Percentiles rank a stretch among this genome's conserved stretches.
Conservation (phyloP, 2,329 filamentous ascomycete genomes). For the Aspergillus neotritici region DNA sequence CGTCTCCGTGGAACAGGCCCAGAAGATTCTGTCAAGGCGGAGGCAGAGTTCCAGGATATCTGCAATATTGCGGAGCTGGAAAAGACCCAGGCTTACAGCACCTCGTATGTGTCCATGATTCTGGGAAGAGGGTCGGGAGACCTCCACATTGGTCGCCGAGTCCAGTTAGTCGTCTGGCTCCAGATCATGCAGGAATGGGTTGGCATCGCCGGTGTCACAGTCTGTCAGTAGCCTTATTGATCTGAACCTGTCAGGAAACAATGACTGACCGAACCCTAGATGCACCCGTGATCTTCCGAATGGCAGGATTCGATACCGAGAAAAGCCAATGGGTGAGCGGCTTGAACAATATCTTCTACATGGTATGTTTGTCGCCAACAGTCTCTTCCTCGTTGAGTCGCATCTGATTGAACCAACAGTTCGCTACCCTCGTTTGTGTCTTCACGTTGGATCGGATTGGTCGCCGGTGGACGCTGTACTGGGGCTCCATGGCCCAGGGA, state of each 20-base stretch:
- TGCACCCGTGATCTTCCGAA: conserved; percentile 50
- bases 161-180: conserved; percentile 62
- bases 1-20: conserved; percentile 54
- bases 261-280: conserved; percentile 11
- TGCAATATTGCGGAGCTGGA: conserved; percentile 56
- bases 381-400: too few relatives aligned
- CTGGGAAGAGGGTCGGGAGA: conserved; percentile 57
- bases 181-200: conserved; percentile 63
- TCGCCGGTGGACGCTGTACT: conserved; percentile 60
- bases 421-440: conserved; percentile 60
- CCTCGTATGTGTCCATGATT: conserved; percentile 58
- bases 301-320: conserved; percentile 54
- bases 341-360: conserved; percentile 47
- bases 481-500: conserved; percentile 56
- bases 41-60: conserved; percentile 56
- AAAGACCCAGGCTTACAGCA: conserved; percentile 41
- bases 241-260: conserved; percentile 16
- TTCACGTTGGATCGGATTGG: conserved; percentile 63
- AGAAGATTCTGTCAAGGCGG: conserved; percentile 50
- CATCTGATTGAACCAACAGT: conserved; percentile 13
- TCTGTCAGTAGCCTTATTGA: conserved; percentile 32
- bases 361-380: conserved; percentile 15
- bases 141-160: conserved; percentile 57
- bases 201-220: conserved; percentile 60
- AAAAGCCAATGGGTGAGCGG: conserved; percentile 58